Base-by-base conservation (phyloP, 306 rosid genomes). In the Acmispon strigosus region DNA sequence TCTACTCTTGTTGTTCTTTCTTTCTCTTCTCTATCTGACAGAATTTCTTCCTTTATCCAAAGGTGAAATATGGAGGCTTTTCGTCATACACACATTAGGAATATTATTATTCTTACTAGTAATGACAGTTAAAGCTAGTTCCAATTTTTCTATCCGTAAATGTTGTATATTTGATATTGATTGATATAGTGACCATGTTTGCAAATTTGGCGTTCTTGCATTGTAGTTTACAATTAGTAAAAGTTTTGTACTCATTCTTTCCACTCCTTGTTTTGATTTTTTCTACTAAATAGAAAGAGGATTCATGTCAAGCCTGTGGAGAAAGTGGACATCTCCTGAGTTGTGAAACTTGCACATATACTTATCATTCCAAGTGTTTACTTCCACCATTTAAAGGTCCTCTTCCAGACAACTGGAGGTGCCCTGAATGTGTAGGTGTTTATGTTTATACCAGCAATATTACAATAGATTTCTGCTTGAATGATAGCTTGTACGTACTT, bases 391-490 rank as follows among this genome's bases (percentile, higher is more conserved):
- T 85, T 61, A 91, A 81, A 84, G 80, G 87, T 62, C 87, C 91
- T 16, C 72, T 73, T 72, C 89, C 88, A 10, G 84, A 66, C 59
- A 87, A 49, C 66, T 95, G 99, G 99, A 88, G 96, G 48, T 95
- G 99, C 82, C 99, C 99, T 17, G 99, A 95, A 86, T 95, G 99
- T 76, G 99, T 95, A 89, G 66, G 97, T 51, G 50, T 75, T 65
- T 42, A 48, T 75, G 13, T 75, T 52, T 66, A 18, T 72, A 15
- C 49, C 12, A 14, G 58, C 53, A 62, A 63, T 73, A 7, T 69
- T 75, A 53, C 18, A 24, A 59, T 71, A 52, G 3, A 39, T 47
- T 66, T 79, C 62, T 78, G 58, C 10, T 55, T 29, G 39, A 47
- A 69, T 63, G 75, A 54, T 41, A 54, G 27, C 36, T 61, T 75